Percentiles rank a stretch among this genome's conserved stretches.
Evolutionary conservation across 371 early-diverging fungal species (phyloP).

Genomic region (Vairimorpha necatrix): DNA sequence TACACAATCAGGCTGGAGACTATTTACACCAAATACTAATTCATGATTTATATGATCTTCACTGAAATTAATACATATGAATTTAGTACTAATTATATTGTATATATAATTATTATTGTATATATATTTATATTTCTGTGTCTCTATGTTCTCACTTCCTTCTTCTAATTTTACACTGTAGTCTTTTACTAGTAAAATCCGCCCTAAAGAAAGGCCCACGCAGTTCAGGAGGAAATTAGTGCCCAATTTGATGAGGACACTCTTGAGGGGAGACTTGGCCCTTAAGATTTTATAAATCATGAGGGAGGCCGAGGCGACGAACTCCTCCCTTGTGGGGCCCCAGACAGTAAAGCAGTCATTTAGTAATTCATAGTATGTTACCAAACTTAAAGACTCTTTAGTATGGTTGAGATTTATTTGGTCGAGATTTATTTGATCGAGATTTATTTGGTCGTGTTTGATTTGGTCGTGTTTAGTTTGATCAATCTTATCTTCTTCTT

Average conservation of each 20-base stretch:
- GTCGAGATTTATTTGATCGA: neutral
- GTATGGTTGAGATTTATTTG: neutral
- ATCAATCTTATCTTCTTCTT: neutral
- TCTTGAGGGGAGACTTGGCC: too few species aligned
- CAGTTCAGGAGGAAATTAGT: neutral
- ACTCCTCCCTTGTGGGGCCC: slow-evolving; percentile 1
- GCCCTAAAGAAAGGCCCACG: neutral
- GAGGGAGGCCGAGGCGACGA: neutral
- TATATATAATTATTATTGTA: neutral
- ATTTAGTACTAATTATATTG: neutral
- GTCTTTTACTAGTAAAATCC: neutral
- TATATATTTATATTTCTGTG: neutral
- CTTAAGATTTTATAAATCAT: neutral
- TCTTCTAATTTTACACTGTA: neutral
- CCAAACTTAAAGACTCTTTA: neutral
- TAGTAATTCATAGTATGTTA: neutral
- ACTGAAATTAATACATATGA: neutral
- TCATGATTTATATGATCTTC: neutral
- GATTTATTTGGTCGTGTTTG: neutral
- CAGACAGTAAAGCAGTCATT: slow-evolving; percentile 1
- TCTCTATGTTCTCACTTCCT: neutral
- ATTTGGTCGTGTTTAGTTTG: neutral
- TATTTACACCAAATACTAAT: neutral
- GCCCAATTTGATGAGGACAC: neutral
- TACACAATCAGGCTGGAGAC: neutral